Conservation (phyloP, 2,329 filamentous ascomycete genomes). For the Phialemoniopsis sp. region DNA sequence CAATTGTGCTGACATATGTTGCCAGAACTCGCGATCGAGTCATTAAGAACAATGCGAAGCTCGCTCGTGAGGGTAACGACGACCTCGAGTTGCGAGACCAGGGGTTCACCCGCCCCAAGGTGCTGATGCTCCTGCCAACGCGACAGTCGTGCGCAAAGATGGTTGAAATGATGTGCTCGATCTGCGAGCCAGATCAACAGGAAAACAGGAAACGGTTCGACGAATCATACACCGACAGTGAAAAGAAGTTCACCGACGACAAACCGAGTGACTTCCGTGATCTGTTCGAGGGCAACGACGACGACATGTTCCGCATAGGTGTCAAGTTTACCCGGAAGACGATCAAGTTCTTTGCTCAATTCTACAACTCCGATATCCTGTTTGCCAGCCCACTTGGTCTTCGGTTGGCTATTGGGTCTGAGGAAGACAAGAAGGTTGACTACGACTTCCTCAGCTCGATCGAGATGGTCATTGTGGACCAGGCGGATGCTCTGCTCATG, state of each 20-base stretch:
- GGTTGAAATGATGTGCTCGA: constrained; percentile 69
- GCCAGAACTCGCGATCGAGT: constrained; percentile 77
- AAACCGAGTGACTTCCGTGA: constrained; percentile 85
- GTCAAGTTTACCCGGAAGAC: constrained; percentile 96
- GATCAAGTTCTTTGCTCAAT: constrained; percentile 89
- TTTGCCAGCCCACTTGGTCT: constrained; percentile 86
- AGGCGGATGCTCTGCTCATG: constrained; percentile 90
- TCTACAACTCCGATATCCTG: constrained; percentile 95
- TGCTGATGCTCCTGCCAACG: constrained; percentile 86
- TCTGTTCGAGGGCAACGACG: constrained; percentile 90
- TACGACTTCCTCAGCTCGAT: constrained; percentile 92
- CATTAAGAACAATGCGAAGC: constrained; percentile 83
- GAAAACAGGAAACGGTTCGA: constrained; percentile 93
- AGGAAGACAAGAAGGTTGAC: constrained; percentile 62
- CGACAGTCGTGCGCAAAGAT: constrained; percentile 78
- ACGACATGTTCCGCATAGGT: constrained; percentile 95
- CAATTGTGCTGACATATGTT: constrained; percentile 6
- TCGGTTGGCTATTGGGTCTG: constrained; percentile 83
- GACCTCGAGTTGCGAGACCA: constrained; percentile 82
- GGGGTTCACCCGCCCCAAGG: constrained; percentile 91
- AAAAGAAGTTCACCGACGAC: constrained; percentile 64
- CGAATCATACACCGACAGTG: constrained; percentile 70
- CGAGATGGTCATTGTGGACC: constrained; percentile 85
- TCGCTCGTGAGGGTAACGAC: constrained; percentile 61
- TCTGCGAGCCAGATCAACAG: constrained; percentile 83